Evolutionary conservation across 2,329 filamentous ascomycete genomes (phyloP), one percentile per base, ranked within the genome.

Genomic region (Colletotrichum sp.): DNA sequence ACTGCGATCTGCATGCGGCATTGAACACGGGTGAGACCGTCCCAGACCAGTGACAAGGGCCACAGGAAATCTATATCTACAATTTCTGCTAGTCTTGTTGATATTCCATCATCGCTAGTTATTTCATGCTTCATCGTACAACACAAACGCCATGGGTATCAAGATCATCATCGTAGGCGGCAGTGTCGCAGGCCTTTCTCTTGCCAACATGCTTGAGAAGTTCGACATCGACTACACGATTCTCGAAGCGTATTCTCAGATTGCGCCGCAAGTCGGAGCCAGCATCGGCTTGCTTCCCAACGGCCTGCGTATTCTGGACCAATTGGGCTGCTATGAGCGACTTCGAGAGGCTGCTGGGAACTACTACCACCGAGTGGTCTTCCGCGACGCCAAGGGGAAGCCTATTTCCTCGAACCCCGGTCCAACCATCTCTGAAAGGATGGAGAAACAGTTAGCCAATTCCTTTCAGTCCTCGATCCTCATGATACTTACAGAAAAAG

Each of bases 161-260:
- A 83, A 82, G 57, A 83, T 89, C 36, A 80, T 90, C 72, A 89
- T 91, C 57, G 86, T 83, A 1, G 89, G 89, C n/a, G 89, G 87
- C 9, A 84, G 86, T 61, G 80, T 90, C n/a, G 83, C 86, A 3
- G 90, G 90, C 8, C 79, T 82, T 15, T 75, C 78, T 8, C 74
- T 82, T 25, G 80, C 80, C 32, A 79, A 79, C 59, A 84, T 85
- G 77, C 84, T 91, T 5, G 84, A 90, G 74, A 80, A 80, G 66
- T 81, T 86, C 52, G 80, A 80, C 44, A 87, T 91, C 72, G 85
- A 90, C 75, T 90, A 87, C 78, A 75, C 89, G 3, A 75, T 91
- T 1, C 82, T 91, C 0, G 89, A 91, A 77, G 80, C 82, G 0
- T 80, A 86, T 52, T 25, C 77, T 0, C 79, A 84, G 0, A 85